These are phyloP conservation scores for Colletotrichum sp. DNA, from an alignment of 2,329 filamentous ascomycete genomes.

Conservation along the genomic window DNA sequence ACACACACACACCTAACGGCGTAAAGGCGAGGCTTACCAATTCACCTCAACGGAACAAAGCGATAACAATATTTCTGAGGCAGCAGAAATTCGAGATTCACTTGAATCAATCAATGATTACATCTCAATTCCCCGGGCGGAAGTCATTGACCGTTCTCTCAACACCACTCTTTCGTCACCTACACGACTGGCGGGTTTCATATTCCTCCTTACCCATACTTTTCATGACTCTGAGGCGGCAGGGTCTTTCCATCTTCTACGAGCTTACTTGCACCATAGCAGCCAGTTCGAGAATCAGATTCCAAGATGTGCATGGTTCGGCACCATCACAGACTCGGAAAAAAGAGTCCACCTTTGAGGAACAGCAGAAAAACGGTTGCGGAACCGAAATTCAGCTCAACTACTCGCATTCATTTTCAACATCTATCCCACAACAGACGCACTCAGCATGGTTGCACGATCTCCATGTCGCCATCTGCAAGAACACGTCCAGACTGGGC, in stretches of 20 bases:
- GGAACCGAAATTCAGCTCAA: not conserved
- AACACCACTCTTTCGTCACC: not conserved
- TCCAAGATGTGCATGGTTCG: not conserved
- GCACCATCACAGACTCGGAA: not conserved
- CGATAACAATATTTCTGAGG: not conserved
- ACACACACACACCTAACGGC: too few species aligned
- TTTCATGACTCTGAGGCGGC: not conserved
- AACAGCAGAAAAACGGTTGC: not conserved
- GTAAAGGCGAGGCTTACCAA: too few species aligned
- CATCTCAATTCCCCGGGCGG: not conserved
- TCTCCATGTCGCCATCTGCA: not conserved
- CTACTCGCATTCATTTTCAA: not conserved
- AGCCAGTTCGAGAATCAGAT: not conserved
- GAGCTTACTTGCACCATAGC: not conserved
- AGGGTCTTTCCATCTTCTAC: not conserved
- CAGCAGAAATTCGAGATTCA: not conserved
- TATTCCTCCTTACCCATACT: not conserved
- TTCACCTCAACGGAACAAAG: too few species aligned
- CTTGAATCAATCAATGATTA: not conserved
- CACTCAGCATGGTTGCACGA: not conserved
- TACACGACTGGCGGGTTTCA: not conserved
- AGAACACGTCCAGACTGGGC: not conserved
- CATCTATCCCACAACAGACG: not conserved
- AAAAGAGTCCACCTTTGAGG: not conserved
- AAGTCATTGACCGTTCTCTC: not conserved